These are phyloP conservation scores for Picocystis sp. DNA, from an alignment of 163 green algal genomes.

Conservation along the genomic window DNA sequence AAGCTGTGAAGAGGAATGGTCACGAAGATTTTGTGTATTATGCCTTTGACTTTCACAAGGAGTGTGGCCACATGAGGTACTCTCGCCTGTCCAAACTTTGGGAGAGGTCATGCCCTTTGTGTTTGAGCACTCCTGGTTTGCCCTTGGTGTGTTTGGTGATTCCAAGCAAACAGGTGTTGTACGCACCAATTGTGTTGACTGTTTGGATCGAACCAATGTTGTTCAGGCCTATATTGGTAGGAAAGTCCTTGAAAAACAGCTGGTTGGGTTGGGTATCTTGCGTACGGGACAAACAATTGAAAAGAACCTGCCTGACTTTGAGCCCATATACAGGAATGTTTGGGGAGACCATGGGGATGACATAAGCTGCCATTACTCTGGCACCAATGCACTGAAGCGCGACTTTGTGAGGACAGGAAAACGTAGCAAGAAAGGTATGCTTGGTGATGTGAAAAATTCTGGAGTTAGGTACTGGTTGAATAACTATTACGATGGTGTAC, in stretches of 20 bases:
- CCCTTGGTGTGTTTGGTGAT: constrained; percentile 2
- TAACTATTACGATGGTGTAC: constrained; percentile 67
- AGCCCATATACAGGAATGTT: constrained; percentile 48
- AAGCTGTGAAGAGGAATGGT: constrained; percentile 19
- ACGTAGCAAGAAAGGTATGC: constrained; percentile 47
- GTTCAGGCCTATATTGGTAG: constrained; percentile 51
- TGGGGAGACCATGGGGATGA: constrained; percentile 83
- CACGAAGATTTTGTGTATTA: constrained; percentile 22
- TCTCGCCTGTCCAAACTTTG: constrained; percentile 9
- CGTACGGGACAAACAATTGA: constrained; percentile 4
- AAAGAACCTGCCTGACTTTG: constrained; percentile 20
- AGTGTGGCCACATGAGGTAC: constrained; percentile 57
- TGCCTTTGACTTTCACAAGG: constrained; percentile 77
- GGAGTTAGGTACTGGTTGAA: constrained; percentile 68
- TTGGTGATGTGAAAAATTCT: constrained; percentile 59
- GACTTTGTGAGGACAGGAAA: constrained; percentile 78
- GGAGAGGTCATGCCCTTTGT: constrained; percentile 26
- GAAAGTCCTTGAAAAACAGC: constrained; percentile 16
- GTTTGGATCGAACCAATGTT: constrained; percentile 84
- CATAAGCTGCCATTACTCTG: constrained; percentile 63
- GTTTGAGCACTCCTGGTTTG: constrained; percentile 32
- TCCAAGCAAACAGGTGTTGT: constrained; percentile 52
- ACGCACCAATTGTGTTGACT: constrained; percentile 86
- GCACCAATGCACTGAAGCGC: constrained; percentile 62
- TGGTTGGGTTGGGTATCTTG: constrained; percentile 23